Evolutionary conservation across 139 green algal species (phyloP).

Genomic region (Marvania coccoides): DNA sequence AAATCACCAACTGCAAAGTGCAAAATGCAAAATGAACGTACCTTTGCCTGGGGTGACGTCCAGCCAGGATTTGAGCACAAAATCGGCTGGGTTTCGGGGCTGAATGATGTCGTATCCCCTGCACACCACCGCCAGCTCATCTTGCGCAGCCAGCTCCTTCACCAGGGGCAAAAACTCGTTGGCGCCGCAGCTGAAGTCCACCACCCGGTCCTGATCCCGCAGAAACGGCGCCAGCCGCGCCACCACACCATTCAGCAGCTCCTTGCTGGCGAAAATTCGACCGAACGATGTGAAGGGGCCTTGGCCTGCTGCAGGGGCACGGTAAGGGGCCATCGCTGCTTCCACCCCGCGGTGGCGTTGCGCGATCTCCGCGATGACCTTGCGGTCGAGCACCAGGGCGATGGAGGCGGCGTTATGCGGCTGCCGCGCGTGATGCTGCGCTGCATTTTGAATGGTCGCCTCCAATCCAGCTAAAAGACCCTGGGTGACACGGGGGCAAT

Average conservation of each 20-base stretch:
- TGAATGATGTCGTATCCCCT: slow-evolving; percentile 53
- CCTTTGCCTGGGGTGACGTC: slow-evolving; percentile 5
- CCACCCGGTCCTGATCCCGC: slow-evolving; percentile 29
- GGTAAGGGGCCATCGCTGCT: background rate
- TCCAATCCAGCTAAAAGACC: background rate
- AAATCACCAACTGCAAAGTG: background rate
- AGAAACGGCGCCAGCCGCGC: slow-evolving; percentile 3
- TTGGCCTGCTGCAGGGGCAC: background rate
- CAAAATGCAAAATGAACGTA: background rate
- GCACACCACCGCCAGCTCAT: slow-evolving; percentile 20
- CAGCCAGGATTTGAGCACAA: slow-evolving; percentile 37
- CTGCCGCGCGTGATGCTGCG: background rate
- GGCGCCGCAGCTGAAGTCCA: slow-evolving; percentile 60
- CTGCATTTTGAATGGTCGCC: background rate
- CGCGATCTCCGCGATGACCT: too few relatives aligned
- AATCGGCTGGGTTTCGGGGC: slow-evolving; percentile 31
- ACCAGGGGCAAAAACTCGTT: slow-evolving; percentile 51
- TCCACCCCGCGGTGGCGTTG: background rate
- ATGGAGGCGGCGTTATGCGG: background rate
- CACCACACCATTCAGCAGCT: slow-evolving; percentile 6
- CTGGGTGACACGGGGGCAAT: too few relatives aligned
- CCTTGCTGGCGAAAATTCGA: slow-evolving; percentile 47
- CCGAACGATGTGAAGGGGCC: slow-evolving; percentile 49
- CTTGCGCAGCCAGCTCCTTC: slow-evolving; percentile 16
- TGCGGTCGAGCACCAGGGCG: too few relatives aligned